These are phyloP conservation scores for Fusarium illudens DNA, from an alignment of 2,329 filamentous ascomycete species.

Conservation along the genomic window DNA sequence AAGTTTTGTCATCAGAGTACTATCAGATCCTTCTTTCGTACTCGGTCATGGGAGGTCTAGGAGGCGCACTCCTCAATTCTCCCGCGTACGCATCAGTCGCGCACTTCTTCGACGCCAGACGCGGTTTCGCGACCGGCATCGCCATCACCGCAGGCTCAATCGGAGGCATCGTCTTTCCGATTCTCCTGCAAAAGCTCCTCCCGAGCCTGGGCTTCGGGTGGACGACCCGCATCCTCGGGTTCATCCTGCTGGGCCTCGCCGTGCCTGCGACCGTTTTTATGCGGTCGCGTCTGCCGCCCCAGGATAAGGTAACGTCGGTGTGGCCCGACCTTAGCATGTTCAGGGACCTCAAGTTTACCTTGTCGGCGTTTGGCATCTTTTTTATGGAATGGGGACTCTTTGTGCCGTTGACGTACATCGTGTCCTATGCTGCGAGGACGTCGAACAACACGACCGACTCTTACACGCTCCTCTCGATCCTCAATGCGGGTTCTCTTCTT, in stretches of 20 bases:
- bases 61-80: conserved; percentile 79
- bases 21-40: conserved; percentile 85
- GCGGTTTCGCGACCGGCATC: conserved; percentile 82
- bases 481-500: conserved; percentile 81
- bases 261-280: conserved; percentile 59
- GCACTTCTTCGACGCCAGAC: conserved; percentile 79
- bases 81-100: conserved; percentile 78
- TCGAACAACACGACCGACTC: conserved; percentile 34
- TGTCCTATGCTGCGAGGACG: conserved; percentile 69
- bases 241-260: conserved; percentile 58
- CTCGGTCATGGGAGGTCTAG: conserved; percentile 75
- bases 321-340: conserved; percentile 71
- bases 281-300: conserved; percentile 63
- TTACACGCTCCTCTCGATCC: conserved; percentile 81
- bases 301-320: conserved; percentile 47
- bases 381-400: conserved; percentile 77
- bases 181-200: conserved; percentile 57
- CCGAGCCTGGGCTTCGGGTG: conserved; percentile 59
- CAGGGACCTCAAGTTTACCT: conserved; percentile 64
- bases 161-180: conserved; percentile 72
- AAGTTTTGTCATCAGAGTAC: conserved; percentile 53
- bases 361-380: conserved; percentile 71
- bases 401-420: conserved; percentile 79
- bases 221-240: conserved; percentile 59
- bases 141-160: conserved; percentile 77